Evolutionary conservation across 495 filamentous ascomycete species (phyloP), one percentile per base, ranked within the genome.

Genomic region (Monascus purpureus): DNA sequence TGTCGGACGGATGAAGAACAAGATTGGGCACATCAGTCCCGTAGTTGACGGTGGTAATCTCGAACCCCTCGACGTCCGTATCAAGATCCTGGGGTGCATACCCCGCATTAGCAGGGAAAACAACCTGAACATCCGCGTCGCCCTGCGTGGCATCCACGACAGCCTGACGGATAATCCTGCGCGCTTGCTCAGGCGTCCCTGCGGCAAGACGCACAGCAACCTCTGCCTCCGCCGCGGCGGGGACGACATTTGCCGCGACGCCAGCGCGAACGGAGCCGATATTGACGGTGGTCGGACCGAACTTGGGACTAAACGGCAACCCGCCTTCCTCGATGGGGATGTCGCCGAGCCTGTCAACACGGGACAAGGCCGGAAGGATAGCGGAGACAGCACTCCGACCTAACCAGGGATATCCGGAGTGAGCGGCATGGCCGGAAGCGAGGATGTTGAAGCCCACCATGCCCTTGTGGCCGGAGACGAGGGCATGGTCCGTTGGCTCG

Each of bases 391-490:
- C 88, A 40, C 70, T 83, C 37, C 72, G 68, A 2, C 87, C 87
- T 8, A 90, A 61, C 73, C 76, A 77, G 0, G 88, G 88, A 44
- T 96, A 96, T 8, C 88, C 88, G 6, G 74, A 81, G 55, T 96
- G 88, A 5, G 77, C 82, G 1, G 85, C 83, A 38, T 75, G 78
- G 18, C 88, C 88, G 28, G 67, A 61, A 0, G 78, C 78, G 15
- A 56, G 56, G 25, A 95, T 36, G 5, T 63, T 55, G 40, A 83
- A 75, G 7, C 56, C 56, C 2, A 80, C 45, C 42, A 77, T 77
- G 3, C 88, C 88, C 48, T 96, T 96, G 60, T 96, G 88, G 0
- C 88, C 88, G 22, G 78, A 70, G 1, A 83, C 85, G 17, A 96
- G 79, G 49, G 77, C 77, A 32, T 75, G 66, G 41, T 93, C 82